Evolutionary conservation across 306 rosid genomes (phyloP).

Genomic region (Hippophae rhamnoides): DNA sequence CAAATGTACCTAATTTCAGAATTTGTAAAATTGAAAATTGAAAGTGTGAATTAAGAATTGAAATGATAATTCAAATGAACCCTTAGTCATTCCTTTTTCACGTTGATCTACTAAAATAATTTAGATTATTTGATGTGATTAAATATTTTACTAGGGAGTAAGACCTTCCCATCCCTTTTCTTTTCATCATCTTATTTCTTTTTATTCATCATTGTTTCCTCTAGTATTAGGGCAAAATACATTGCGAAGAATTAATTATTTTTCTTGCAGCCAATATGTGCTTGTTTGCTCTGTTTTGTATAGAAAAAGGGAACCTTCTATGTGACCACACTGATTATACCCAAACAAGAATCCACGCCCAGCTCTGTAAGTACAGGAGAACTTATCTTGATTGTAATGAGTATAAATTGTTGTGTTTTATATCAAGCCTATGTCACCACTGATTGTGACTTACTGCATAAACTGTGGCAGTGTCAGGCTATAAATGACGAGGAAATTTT

Average conservation of each 20-base stretch:
- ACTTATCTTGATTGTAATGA: constrained; percentile 3
- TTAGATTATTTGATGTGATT: too few species aligned
- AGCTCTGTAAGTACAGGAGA: constrained; percentile 48
- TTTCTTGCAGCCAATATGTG: constrained; percentile 17
- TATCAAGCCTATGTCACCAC: constrained; percentile 12
- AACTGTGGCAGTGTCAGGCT: constrained; percentile 59
- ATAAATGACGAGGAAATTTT: constrained; percentile 71
- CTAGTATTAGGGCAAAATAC: not conserved
- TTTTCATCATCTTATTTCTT: too few species aligned
- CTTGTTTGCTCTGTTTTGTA: constrained; percentile 21
- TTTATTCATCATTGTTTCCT: too few species aligned
- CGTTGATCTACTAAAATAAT: too few species aligned
- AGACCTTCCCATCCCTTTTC: too few species aligned
- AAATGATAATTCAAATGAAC: too few species aligned
- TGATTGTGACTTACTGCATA: constrained; percentile 28
- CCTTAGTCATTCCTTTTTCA: too few species aligned
- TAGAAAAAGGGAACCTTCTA: constrained; percentile 59
- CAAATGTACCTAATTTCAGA: too few species aligned
- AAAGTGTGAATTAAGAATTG: too few species aligned
- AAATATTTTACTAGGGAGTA: too few species aligned
- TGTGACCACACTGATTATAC: constrained; percentile 70
- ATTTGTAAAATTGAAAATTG: too few species aligned
- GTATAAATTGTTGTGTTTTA: constrained; percentile 6
- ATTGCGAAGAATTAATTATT: not conserved
- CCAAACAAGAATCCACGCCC: constrained; percentile 84